Percentiles rank a stretch among this genome's conserved stretches.
These are phyloP conservation scores for Diplodia seriata DNA, from an alignment of 2,329 filamentous ascomycete species.

Conservation along the genomic window DNA sequence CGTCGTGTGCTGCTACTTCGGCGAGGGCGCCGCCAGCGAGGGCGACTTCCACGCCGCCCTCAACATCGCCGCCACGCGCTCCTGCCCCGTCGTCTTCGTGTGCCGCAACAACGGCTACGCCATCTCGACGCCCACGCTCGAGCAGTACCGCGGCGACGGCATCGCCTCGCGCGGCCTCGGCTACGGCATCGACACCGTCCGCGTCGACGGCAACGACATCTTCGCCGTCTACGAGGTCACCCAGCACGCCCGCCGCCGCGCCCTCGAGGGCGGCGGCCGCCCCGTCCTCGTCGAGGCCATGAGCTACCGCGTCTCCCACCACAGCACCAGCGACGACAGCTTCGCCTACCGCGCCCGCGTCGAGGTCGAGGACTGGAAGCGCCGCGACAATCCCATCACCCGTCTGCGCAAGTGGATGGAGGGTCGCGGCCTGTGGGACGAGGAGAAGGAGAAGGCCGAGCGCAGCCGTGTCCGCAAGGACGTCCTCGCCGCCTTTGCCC, in stretches of 20 bases:
- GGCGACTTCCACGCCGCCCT: constrained; percentile 91
- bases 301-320: constrained; percentile 97
- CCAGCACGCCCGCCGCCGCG: constrained; percentile 76
- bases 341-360: constrained; percentile 94
- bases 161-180: constrained; percentile 86
- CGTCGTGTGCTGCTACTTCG: constrained; percentile 85
- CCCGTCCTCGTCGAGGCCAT: constrained; percentile 93
- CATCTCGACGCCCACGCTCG: constrained; percentile 86
- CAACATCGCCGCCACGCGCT: constrained; percentile 87
- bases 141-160: constrained; percentile 90
- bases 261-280: constrained; percentile 78
- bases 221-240: constrained; percentile 86
- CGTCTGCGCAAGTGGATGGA: constrained; percentile 91
- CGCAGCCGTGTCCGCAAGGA: constrained; percentile 72
- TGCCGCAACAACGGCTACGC: constrained; percentile 94
- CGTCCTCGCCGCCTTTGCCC: constrained; percentile 81
- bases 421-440: constrained; percentile 80
- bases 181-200: constrained; percentile 92
- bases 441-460: constrained; percentile 77
- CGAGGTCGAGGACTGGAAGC: constrained; percentile 94
- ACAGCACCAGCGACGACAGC: constrained; percentile 95
- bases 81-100: constrained; percentile 87
- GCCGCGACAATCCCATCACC: constrained; percentile 86
- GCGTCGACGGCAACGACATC: constrained; percentile 93
- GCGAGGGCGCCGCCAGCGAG: constrained; percentile 87